These are phyloP conservation scores for Salmacisia buchloeana DNA, from an alignment of 1,284 basidiomycete genomes.

Conservation along the genomic window DNA sequence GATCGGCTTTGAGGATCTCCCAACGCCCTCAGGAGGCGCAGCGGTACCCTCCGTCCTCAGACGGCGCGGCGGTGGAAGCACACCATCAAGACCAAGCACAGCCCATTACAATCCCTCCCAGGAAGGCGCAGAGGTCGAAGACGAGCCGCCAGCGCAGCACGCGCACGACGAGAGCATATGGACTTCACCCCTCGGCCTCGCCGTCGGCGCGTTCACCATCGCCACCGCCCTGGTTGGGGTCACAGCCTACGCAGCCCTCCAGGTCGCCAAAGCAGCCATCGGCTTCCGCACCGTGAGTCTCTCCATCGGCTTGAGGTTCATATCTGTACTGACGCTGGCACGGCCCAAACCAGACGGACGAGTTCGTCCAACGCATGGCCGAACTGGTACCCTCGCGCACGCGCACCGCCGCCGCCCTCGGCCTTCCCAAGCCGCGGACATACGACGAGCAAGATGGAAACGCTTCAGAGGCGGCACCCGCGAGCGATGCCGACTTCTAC, in stretches of 20 bases:
- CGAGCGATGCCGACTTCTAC: too few relatives aligned
- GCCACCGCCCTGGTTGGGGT: background rate
- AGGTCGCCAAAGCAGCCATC: background rate
- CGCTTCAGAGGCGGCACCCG: too few relatives aligned
- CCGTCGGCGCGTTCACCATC: background rate
- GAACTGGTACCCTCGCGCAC: background rate
- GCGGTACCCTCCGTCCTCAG: too few relatives aligned
- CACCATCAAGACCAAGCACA: too few relatives aligned
- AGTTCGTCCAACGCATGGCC: constrained; percentile 2
- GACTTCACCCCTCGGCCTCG: background rate
- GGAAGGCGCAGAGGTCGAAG: background rate
- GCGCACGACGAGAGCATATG: background rate
- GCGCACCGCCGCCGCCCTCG: background rate
- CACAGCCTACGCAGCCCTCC: background rate
- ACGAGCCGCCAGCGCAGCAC: too few relatives aligned
- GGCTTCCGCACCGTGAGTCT: constrained; percentile 2
- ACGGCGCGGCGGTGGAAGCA: too few relatives aligned
- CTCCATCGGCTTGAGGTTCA: background rate
- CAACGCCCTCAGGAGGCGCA: too few relatives aligned
- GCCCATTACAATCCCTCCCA: too few relatives aligned
- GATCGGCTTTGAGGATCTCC: too few relatives aligned
- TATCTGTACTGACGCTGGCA: too few relatives aligned
- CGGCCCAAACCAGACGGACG: constrained; percentile 5
- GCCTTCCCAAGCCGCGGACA: background rate
- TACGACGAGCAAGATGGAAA: background rate